Evolutionary conservation across 352 stramenopile species (phyloP), one percentile per base, ranked within the genome.

Genomic region (Pythium myriotylum): DNA sequence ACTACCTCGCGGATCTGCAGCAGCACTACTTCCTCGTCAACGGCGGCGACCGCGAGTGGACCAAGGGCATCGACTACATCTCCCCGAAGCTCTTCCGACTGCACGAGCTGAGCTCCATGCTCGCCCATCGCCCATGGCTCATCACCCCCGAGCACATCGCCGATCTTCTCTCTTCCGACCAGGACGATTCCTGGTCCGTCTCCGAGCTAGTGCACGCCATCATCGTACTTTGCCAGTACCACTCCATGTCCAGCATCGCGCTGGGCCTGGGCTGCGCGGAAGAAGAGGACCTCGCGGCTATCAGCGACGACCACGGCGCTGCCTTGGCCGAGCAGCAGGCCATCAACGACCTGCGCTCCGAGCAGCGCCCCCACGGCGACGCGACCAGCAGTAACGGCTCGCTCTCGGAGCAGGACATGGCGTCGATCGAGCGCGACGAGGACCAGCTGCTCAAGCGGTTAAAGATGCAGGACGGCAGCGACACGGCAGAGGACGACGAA

Each of bases 11-110:
- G 0, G 84, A 92, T 53, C 62, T 93, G 29, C 73, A 93, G 43
- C 83, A 94, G 67, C 84, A 92, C 67, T 83, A 92, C 49, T 95
- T 95, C 57, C 61, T 95, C 4, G 81, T 92, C 2, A 93, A 93
- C 58, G 82, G 78, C 46, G 86, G 86, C 16, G 80, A 92, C 32
- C 68, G 72, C 32, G 76, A 88, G 66, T 95, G 86, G 86, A 79
- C 92, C 58, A 86, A 89, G 63, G 86, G 86, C 24, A 72, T 95
- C 14, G 84, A 95, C 61, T 92, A 85, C 52, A 76, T 94, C 19
- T 73, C 84, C 20, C 76, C 77, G 32, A 95, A 95, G 74, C 81
- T 95, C 23, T 92, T 91, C 56, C 75, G 77, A 5, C 74, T 95
- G 17, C 85, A 93, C 43, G 87, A 91, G 54, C 63, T 95, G 19